These are phyloP conservation scores for Diaporthe sp. DNA, from an alignment of 2,329 filamentous ascomycete species.

Conservation along the genomic window DNA sequence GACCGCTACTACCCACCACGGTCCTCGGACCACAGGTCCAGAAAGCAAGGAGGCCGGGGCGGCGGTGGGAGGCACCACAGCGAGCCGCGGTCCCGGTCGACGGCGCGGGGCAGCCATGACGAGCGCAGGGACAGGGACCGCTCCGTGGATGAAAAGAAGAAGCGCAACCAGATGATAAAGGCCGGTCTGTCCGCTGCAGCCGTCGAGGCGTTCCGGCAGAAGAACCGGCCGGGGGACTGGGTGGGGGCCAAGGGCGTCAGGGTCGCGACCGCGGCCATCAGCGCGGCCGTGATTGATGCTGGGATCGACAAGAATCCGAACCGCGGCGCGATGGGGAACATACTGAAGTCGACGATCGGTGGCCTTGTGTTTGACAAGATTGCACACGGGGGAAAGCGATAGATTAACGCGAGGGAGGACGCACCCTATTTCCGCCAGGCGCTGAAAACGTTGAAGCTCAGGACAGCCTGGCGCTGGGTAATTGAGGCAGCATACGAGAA, in stretches of 20 bases:
- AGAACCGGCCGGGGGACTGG: conserved; percentile 41
- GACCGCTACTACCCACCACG: conserved; percentile 21
- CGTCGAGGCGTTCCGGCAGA: conserved; percentile 46
- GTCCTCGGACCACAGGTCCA: conserved; percentile 17
- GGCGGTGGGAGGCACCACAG: conserved; percentile 20
- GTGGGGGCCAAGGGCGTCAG: conserved; percentile 42
- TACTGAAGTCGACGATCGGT: conserved; percentile 44
- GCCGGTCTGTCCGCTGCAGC: conserved; percentile 46
- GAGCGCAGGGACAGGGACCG: background rate
- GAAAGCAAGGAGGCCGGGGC: background rate
- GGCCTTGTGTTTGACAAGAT: conserved; percentile 47
- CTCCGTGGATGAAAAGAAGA: conserved; percentile 30
- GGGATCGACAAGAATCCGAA: conserved; percentile 44
- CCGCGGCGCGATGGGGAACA: conserved; percentile 43
- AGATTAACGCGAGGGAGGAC: background rate
- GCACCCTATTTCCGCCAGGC: background rate
- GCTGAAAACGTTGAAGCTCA: background rate
- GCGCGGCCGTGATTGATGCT: conserved; percentile 47
- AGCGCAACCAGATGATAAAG: conserved; percentile 44
- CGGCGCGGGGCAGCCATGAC: conserved; percentile 13
- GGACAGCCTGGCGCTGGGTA: background rate
- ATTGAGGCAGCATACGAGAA: background rate
- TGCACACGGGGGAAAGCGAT: conserved; percentile 45
- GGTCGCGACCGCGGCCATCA: conserved; percentile 48
- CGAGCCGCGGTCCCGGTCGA: conserved; percentile 21